Evolutionary conservation across 1,284 basidiomycete species (phyloP), one percentile per base, ranked within the genome.

Genomic region (Anthracocystis panici-leucophaei): DNA sequence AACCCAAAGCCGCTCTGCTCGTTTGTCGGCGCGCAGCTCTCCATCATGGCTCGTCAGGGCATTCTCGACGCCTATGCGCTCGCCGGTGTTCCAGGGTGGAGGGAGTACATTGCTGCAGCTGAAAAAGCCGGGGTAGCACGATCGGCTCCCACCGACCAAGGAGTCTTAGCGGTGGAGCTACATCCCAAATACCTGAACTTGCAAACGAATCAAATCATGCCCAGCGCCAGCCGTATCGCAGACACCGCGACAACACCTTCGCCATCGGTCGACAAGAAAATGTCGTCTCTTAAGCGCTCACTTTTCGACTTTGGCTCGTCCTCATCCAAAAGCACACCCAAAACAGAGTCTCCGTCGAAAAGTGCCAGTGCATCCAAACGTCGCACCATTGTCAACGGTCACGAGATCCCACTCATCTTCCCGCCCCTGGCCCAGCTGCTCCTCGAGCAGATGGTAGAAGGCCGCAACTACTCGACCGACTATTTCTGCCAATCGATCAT

Each of bases 51-150:
- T 16, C 61, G 64, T 21, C 55, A 64, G 23, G 78, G 76, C 25
- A 44, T 69, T 10, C 57, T 65, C 2, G 72, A 77, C 57, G 62
- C 75, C 6, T 81, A 81, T 51, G 57, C 56, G 9, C 60, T 75
- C 25, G 75, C 77, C 2, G 68, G 72, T 14, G 77, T 78, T 3
- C 31, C 35, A 1, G 71, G 65, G 14, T 81, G 75, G 60, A 49
- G 52, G 16, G 70, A 81, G n/a, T 81, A 79, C 63, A 67, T 81
- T 12, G 68, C 69, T n/a, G 60, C 64, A 11, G 79, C 79, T 14
- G 75, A 79, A 33, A 52, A 57, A 23, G 69, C 66, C 5, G 73
- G 73, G 11, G 59, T 81, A 18, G 79, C 77, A 16, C 57, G 79
- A 10, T 41, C 65, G 29, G 65, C 64, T 44, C n/a, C 49, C 8